Base-by-base conservation (phyloP, 2,329 filamentous ascomycete genomes). In the Tolypocladium endophyticum region DNA sequence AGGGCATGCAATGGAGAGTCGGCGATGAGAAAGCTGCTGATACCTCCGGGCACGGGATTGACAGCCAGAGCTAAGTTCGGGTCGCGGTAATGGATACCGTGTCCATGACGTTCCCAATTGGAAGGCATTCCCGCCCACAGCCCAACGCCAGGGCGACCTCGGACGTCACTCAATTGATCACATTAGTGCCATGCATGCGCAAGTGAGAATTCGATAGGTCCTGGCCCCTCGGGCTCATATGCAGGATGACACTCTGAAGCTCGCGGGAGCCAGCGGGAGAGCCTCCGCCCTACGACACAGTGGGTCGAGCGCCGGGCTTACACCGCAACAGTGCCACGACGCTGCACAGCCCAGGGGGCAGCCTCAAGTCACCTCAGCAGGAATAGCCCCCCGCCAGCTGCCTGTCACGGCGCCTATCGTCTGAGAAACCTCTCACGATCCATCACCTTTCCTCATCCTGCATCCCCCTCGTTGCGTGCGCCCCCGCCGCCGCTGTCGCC, bases 321-420 rank as follows among this genome's bases (percentile, higher is more conserved):
- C 55, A 57, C 55, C 30, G 56, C 56, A 50, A 57, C 56, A n/a
- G 56, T 57, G 55, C 55, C 55, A 57, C 55, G 20, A 25, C 55
- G 55, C 36, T 36, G 55, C 55, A 45, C 55, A 45, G 55, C 55
- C 55, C 54, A 30, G 25, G 4, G 14, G 43, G 43, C 39, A 2
- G 20, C 14, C 38, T 39, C 14, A 20, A 18, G 18, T 20, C 14
- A 38, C 36, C 11, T 38, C 12, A 12, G 12, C 4, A 38, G 12
- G 9, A n/a, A 43, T 23, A 20, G 39, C 20, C 35, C 35, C 30
- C 30, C 30, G 30, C n/a, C 12, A 7, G 43, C 23, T 30, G 25
- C 47, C 47, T 9, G 23, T 41, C 33, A 5, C 53, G 53, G n/a
- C 33, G 53, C 53, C 25, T 28, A 16, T 50, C 45, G 8, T 18